Base-by-base conservation (phyloP, 768 basidiomycete species). In the Tricholoma hemisulphureum region DNA sequence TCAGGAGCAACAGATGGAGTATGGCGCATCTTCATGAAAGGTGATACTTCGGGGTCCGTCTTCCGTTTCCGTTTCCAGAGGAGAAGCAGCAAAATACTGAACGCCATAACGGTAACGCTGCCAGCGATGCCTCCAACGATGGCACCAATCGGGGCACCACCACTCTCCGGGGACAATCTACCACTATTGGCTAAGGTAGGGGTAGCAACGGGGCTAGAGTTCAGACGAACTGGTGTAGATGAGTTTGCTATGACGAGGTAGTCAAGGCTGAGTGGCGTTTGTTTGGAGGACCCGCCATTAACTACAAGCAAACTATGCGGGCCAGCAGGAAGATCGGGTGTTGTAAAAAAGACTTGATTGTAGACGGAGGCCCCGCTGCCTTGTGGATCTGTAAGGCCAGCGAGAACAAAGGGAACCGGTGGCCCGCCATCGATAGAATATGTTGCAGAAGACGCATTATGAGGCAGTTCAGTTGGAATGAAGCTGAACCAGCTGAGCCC, bases 381-480 rank as follows among this genome's bases (percentile, higher is more conserved):
- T 4, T 55, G 18, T 9, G 56, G 48, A 8, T 34, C 32, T 2
- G 32, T 10, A 2, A 66, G 61, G 4, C 65, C 67, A 1, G 32
- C 32, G 21, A 71, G 55, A 4, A 58, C 50, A 58, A 71, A 73
- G 4, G 59, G 58, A 7, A 56, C 56, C 2, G 66, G 51, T 11
- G 58, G 32, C 9, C 59, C 62, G 10, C 60, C 63, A 51, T 73
- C 72, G 20, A 73, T 59, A 10, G 62, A 56, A 48, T 67, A 73
- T 13, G 61, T 60, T 3, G 64, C 69, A 6, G 45, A 59, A 0
- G 65, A 48, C 7, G 58, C 26, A 10, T 55, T 53, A n/a, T 61
- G 56, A 1, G 64, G 55, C 3, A 60, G 57, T 28, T 63, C 64
- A 10, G 43, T 61, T 3, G 69, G 69, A 18, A 65, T 51, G 16